Conservation (phyloP, 345 rosid genomes). For the Psidium guajava region DNA sequence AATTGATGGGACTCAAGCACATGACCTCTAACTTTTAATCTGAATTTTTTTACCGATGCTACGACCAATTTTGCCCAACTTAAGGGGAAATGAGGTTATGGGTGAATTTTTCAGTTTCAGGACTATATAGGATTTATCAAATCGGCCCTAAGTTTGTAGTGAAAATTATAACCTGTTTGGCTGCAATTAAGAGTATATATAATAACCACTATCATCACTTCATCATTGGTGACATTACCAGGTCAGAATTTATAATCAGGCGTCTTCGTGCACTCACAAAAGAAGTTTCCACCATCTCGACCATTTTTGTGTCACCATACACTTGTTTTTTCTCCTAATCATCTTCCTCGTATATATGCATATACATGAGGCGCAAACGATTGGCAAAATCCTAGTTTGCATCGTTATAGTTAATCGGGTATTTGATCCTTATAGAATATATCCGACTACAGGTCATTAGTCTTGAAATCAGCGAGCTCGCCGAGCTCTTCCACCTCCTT, state of each 20-base stretch:
- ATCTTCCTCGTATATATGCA: no score
- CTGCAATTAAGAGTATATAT: not conserved
- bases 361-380: no score
- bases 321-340: no score
- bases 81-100: not conserved
- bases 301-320: no score
- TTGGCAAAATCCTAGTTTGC: no score
- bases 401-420: no score
- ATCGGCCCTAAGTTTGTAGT: not conserved
- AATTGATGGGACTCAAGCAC: not conserved
- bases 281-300: no score
- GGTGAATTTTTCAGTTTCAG: not conserved
- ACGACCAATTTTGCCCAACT: no score
- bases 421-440: not conserved
- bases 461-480: constrained; percentile 24
- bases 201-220: not conserved
- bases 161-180: not conserved
- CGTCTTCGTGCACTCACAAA: not conserved
- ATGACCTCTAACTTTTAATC: not conserved
- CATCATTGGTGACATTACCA: not conserved
- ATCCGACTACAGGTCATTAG: not conserved
- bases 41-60: not conserved
- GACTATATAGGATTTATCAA: not conserved
- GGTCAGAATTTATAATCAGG: not conserved
- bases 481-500: constrained; percentile 52